Evolutionary conservation across 176 grass and related monocot species (phyloP).

Genomic region (Ampelocalamus luodianensis): DNA sequence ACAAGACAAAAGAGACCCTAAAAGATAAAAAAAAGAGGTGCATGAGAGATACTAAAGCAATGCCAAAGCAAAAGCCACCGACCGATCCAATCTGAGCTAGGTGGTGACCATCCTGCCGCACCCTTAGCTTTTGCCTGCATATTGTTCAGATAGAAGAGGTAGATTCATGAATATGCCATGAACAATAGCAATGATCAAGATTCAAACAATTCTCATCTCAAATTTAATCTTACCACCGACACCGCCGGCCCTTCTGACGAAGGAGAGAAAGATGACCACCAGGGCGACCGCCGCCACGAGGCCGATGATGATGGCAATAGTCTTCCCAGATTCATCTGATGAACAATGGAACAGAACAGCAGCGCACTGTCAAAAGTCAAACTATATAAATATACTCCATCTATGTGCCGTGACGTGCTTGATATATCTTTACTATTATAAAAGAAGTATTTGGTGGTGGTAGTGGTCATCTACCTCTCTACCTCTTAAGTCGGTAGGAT

Average conservation of each 20-base stretch:
- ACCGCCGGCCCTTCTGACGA: constrained; percentile 51
- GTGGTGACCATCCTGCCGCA: constrained; percentile 33
- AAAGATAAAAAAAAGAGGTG: constrained; percentile 48
- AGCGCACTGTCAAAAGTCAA: not conserved
- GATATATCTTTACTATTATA: not conserved
- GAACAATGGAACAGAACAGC: not conserved
- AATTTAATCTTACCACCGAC: constrained; percentile 33
- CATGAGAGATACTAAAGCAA: constrained; percentile 53
- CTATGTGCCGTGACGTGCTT: not conserved
- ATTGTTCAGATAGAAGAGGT: constrained; percentile 26
- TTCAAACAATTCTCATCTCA: not conserved
- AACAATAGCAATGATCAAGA: not conserved
- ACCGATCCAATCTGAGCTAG: constrained; percentile 45
- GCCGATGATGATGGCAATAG: constrained; percentile 77
- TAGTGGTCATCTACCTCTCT: no score
- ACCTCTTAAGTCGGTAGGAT: no score
- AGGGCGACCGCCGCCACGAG: constrained; percentile 62
- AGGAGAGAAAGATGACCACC: constrained; percentile 70
- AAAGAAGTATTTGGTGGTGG: no score
- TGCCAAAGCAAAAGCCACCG: constrained; percentile 56
- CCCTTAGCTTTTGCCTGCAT: constrained; percentile 77
- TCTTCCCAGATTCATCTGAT: constrained; percentile 72
- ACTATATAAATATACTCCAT: not conserved
- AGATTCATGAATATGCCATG: constrained; percentile 22
- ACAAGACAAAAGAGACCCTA: constrained; percentile 50